These are phyloP conservation scores for Corynespora cassiicola DNA, from an alignment of 2,329 filamentous ascomycete genomes.

Conservation along the genomic window DNA sequence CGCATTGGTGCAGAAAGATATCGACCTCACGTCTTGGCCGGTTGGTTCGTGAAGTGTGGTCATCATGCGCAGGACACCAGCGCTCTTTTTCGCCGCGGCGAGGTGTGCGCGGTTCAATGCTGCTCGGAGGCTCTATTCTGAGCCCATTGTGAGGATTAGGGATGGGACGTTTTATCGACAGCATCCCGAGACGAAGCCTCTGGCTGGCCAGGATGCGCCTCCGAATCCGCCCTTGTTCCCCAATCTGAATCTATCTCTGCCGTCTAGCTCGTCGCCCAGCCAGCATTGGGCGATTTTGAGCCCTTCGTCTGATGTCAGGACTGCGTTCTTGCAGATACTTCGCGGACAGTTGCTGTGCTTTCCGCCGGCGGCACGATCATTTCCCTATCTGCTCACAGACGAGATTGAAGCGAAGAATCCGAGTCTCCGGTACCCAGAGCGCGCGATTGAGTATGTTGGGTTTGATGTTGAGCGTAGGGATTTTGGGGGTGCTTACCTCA, in stretches of 20 bases:
- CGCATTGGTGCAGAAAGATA: conserved; percentile 13
- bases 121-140: conserved; percentile 21
- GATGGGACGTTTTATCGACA: conserved; percentile 85
- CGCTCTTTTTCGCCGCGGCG: conserved; percentile 35
- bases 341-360: conserved; percentile 76
- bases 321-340: conserved; percentile 80
- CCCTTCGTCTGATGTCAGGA: conserved; percentile 78
- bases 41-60: conserved; percentile 4
- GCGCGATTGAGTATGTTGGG: conserved; percentile 86
- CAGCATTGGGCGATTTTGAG: conserved; percentile 87
- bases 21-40: conserved; percentile 3
- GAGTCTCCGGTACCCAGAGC: conserved; percentile 64
- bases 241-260: conserved; percentile 72
- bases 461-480: conserved; percentile 77
- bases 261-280: conserved; percentile 56
- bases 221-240: conserved; percentile 77
- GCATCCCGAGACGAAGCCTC: conserved; percentile 60
- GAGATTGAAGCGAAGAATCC: conserved; percentile 60
- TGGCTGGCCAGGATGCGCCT: conserved; percentile 50
- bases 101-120: conserved; percentile 25
- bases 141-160: conserved; percentile 38
- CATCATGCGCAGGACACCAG: conserved; percentile 40
- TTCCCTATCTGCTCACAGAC: conserved; percentile 75
- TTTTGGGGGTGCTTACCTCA: conserved; percentile 75
- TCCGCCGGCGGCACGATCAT: conserved; percentile 77